These are phyloP conservation scores for Martensiomyces pterosporus DNA, from an alignment of 192 early-diverging fungal species.

Conservation along the genomic window DNA sequence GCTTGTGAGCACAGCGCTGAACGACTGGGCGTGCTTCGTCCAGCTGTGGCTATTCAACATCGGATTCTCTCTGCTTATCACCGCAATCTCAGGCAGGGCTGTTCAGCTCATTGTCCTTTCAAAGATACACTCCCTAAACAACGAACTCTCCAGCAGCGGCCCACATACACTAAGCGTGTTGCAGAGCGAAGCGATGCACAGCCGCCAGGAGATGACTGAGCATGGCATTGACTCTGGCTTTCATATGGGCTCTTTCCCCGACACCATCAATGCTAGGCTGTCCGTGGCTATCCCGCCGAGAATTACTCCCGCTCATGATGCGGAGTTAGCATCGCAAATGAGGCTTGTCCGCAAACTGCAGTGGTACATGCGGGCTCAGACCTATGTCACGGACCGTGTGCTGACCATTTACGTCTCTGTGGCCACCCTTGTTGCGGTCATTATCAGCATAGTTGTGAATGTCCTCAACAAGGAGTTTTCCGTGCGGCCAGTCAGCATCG, in stretches of 20 bases:
- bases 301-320: no score
- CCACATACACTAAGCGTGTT: no score
- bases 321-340: no score
- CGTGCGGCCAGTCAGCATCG: not conserved
- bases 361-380: not conserved
- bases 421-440: not conserved
- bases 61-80: not conserved
- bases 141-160: not conserved
- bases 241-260: no score
- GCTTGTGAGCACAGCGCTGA: not conserved
- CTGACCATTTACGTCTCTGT: not conserved
- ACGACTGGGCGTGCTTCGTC: not conserved
- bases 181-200: no score
- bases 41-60: not conserved
- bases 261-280: not conserved
- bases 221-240: no score
- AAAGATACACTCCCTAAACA: not conserved
- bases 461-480: not conserved
- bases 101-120: not conserved
- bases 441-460: not conserved
- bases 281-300: not conserved
- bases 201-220: no score
- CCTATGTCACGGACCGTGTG: not conserved
- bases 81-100: not conserved
- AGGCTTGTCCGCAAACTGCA: no score